Evolutionary conservation across 2,329 filamentous ascomycete genomes (phyloP), one percentile per base, ranked within the genome.

Genomic region (Calonectria hongkongensis): DNA sequence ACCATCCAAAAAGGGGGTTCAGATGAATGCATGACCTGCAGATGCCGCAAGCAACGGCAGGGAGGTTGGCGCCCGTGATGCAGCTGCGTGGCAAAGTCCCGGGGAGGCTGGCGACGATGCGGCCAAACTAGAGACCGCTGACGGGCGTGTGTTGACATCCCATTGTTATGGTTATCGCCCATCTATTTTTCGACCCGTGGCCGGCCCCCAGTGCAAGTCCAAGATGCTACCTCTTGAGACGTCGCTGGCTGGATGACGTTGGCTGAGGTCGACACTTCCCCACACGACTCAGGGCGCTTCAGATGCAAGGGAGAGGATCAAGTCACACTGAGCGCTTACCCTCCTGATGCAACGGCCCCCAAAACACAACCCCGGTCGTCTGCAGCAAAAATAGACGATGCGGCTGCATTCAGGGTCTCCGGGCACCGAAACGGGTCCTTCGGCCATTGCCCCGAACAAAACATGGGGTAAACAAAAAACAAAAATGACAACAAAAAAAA

Each of bases 371-470:
- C 54, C 51, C 25, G 48, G 64, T 45, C 9, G 27, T 36, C 30
- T 9, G 27, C 18, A 27, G 66, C 75, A 77, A 80, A 77, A 79
- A 80, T 79, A 79, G 78, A 66, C 74, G 30, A 71, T 45, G 67
- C 54, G 43, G 65, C n/a, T 71, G 73, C 65, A 60, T 41, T 33
- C 18, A 71, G n/a, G 70, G 73, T 39, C 67, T 74, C 62, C 47
- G 30, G 62, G 60, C 68, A 50, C 48, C 33, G 56, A 70, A 58
- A 71, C 70, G 12, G 66, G 77, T 75, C 73, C 73, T 74, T 76
- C 78, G 72, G 64, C 60, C 25, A 63, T 62, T 45, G 48, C 54
- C 7, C 33, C 6, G 33, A 70, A 62, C 51, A 79, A 70, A 43
- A 47, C 58, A 43, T 47, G 58, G 74, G 75, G 71, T 70, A 48